These are phyloP conservation scores for Podospora pseudoanserina DNA, from an alignment of 495 filamentous ascomycete species.

Conservation along the genomic window DNA sequence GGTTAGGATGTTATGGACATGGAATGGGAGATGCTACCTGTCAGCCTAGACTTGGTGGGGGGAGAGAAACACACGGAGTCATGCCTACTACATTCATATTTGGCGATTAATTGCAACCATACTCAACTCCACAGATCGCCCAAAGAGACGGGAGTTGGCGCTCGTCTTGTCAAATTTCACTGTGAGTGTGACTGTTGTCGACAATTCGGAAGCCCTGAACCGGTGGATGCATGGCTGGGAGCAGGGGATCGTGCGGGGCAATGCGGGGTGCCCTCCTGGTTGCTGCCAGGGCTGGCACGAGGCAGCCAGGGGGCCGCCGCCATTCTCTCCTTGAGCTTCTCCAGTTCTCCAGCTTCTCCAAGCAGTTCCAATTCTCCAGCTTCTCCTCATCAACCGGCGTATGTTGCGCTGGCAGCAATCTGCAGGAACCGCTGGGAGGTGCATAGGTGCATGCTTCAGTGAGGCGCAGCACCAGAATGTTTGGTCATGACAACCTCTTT, in stretches of 20 bases:
- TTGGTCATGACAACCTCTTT: background rate
- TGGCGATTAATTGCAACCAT: background rate
- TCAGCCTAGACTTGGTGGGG: background rate
- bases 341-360: no score
- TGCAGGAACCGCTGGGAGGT: conserved; percentile 8
- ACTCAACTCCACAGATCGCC: background rate
- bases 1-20: background rate
- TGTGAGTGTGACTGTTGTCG: background rate
- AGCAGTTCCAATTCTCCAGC: background rate
- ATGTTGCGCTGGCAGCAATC: background rate
- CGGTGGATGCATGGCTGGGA: background rate
- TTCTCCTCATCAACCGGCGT: background rate
- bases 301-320: background rate
- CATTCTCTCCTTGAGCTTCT: background rate
- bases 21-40: background rate
- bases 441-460: background rate
- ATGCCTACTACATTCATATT: background rate
- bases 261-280: conserved; percentile 5
- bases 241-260: conserved; percentile 8
- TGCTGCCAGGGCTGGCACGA: background rate
- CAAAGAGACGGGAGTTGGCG: background rate
- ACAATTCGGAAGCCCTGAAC: conserved; percentile 1
- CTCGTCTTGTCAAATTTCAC: background rate
- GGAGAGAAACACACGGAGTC: background rate
- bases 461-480: background rate